Evolutionary conservation across 768 basidiomycete species (phyloP).

Genomic region (Chlorophyllum brunneum): DNA sequence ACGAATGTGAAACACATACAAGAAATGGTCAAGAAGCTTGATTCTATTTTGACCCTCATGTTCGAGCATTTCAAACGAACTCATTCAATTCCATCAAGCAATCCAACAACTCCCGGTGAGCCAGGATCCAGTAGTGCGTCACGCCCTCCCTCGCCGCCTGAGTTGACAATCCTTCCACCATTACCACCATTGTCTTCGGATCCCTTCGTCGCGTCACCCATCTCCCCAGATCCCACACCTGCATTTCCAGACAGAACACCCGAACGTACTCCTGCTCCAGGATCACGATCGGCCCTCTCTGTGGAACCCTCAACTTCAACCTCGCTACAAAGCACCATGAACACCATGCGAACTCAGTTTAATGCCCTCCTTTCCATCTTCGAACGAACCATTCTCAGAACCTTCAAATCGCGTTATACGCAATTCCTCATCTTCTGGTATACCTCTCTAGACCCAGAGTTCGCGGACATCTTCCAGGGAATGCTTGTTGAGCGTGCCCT

Average conservation of each 20-base stretch:
- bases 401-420: constrained; percentile 95
- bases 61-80: constrained; percentile 78
- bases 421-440: constrained; percentile 98
- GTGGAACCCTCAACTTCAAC: constrained; percentile 21
- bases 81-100: constrained; percentile 19
- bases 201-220: constrained; percentile 7
- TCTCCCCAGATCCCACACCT: constrained; percentile 9
- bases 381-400: constrained; percentile 88
- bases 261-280: constrained; percentile 8
- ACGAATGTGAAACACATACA: constrained; percentile 66
- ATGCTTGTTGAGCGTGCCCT: constrained; percentile 91
- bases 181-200: constrained; percentile 1
- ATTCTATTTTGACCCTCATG: constrained; percentile 78
- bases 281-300: not conserved
- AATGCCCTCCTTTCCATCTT: constrained; percentile 89
- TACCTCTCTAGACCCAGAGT: constrained; percentile 84
- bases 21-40: constrained; percentile 90
- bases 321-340: constrained; percentile 16
- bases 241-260: not conserved
- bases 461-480: constrained; percentile 90
- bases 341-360: constrained; percentile 59
- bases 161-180: constrained; percentile 32
- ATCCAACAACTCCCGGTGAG: not conserved
- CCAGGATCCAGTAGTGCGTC: constrained; percentile 17
- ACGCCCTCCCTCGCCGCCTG: constrained; percentile 26